Percentiles rank a stretch among this genome's conserved stretches.
Evolutionary conservation across 257 asterid genomes (phyloP).

Genomic region (Solanum appendiculatum): DNA sequence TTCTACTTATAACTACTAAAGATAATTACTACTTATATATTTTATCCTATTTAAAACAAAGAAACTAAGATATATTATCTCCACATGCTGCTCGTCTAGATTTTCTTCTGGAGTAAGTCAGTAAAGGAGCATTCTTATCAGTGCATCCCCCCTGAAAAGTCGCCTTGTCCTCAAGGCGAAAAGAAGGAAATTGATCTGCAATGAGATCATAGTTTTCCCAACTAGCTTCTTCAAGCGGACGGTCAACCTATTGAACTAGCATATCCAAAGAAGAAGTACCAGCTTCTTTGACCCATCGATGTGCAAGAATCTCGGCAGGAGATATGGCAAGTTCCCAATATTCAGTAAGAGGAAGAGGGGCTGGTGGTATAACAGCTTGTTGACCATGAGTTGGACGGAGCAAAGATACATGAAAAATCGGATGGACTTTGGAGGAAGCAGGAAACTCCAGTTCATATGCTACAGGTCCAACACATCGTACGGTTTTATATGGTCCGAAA

Average conservation of each 20-base stretch:
- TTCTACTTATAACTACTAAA: no score
- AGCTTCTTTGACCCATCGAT: not conserved
- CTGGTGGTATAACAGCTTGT: not conserved
- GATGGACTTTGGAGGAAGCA: not conserved
- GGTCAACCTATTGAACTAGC: not conserved
- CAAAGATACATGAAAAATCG: not conserved
- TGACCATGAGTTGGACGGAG: not conserved
- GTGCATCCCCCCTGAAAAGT: not conserved
- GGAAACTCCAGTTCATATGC: not conserved
- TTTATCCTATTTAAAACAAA: no score
- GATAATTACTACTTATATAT: no score
- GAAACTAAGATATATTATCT: not conserved
- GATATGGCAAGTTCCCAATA: not conserved
- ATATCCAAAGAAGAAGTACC: not conserved
- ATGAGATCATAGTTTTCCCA: not conserved
- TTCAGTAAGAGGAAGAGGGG: not conserved
- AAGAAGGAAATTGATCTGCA: not conserved
- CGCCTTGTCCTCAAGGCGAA: not conserved
- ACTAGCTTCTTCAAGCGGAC: not conserved
- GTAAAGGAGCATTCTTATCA: not conserved
- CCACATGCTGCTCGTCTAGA: not conserved
- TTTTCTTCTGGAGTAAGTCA: not conserved
- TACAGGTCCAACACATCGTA: not conserved
- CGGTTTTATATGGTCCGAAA: not conserved
- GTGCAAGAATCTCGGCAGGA: not conserved